These are phyloP conservation scores for Parascedosporium putredinis DNA, from an alignment of 2,329 filamentous ascomycete species.

Conservation along the genomic window DNA sequence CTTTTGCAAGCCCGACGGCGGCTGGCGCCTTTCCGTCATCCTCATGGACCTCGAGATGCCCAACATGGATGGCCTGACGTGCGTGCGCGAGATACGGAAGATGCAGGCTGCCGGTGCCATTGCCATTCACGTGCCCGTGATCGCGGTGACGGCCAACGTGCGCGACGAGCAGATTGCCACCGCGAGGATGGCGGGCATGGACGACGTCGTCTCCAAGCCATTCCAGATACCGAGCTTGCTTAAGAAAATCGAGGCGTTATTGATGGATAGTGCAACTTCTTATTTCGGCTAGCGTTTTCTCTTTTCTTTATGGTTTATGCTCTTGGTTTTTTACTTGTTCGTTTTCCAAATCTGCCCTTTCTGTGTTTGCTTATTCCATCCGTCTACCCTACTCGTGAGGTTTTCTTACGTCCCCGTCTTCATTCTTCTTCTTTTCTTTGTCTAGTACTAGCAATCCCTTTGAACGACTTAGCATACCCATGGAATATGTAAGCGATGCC, in stretches of 20 bases:
- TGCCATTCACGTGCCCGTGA: constrained; percentile 59
- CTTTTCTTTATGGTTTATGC: no score
- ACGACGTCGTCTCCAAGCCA: constrained; percentile 70
- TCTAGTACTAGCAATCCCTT: no score
- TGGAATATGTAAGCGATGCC: no score
- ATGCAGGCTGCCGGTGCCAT: constrained; percentile 53
- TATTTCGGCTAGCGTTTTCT: background rate
- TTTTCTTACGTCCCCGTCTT: no score
- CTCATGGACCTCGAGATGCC: constrained; percentile 81
- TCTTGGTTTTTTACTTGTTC: no score
- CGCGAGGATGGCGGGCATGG: constrained; percentile 63
- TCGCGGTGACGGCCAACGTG: constrained; percentile 73
- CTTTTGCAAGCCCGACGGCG: constrained; percentile 38
- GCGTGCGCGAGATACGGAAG: constrained; percentile 57
- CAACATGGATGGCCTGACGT: constrained; percentile 71
- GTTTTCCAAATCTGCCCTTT: no score
- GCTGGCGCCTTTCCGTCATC: constrained; percentile 52
- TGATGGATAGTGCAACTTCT: background rate
- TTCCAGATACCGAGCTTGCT: constrained; percentile 32
- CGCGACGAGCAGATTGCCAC: constrained; percentile 48
- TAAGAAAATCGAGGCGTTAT: background rate
- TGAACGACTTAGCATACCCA: no score
- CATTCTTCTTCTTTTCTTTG: no score
- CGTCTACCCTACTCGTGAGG: no score
- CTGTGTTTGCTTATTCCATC: no score